A percentile compares a stretch with the other conserved stretches of the same genome.
Conservation (phyloP, 2,329 filamentous ascomycete genomes). For the Aspergillus hortae region DNA sequence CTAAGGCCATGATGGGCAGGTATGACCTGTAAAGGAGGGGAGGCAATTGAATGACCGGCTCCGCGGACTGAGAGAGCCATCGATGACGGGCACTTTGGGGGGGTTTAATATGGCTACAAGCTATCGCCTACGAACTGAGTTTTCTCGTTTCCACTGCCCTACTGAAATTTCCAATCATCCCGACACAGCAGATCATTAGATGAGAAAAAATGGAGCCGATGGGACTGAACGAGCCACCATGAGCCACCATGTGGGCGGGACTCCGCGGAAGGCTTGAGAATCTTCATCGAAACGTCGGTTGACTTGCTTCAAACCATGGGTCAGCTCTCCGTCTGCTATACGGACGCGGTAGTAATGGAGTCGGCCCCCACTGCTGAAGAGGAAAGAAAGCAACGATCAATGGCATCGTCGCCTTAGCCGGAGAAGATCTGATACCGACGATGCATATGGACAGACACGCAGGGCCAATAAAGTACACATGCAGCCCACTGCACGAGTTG, state of each 20-base stretch:
- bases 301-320: conserved; percentile 9
- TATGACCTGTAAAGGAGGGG: conserved; percentile 1
- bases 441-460: neutral
- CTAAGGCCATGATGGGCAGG: conserved; percentile 18
- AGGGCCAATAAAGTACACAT: neutral
- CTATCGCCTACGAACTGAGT: neutral
- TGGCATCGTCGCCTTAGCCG: neutral
- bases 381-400: neutral
- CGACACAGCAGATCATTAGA: conserved; percentile 7
- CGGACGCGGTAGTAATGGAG: neutral
- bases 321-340: neutral
- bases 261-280: conserved; percentile 12
- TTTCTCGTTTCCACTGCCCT: conserved; percentile 6
- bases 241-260: conserved; percentile 8
- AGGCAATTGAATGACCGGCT: conserved; percentile 1
- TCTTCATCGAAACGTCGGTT: conserved; percentile 9
- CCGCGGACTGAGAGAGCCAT: neutral
- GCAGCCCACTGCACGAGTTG: neutral
- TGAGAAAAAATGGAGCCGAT: conserved; percentile 6
- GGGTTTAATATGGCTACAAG: conserved; percentile 4
- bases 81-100: neutral
- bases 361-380: neutral
- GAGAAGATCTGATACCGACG: neutral
- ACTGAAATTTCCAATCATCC: neutral
- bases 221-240: conserved; percentile 3